Evolutionary conservation across 164 flowering plant genomes (phyloP), one percentile per base, ranked within the genome.

Genomic region (Nymphaea colorata): DNA sequence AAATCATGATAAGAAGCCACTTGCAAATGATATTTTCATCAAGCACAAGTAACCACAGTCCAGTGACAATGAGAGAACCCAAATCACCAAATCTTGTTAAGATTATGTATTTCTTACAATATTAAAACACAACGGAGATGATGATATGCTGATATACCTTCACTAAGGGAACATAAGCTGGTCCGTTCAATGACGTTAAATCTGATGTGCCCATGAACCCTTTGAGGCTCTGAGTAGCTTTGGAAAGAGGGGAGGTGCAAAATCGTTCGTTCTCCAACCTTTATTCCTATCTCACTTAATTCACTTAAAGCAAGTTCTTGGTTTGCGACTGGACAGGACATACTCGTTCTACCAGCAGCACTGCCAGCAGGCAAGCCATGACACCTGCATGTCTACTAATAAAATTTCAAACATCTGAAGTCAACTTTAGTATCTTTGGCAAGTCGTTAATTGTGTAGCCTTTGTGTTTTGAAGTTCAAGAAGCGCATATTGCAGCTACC

Each of bases 121-220:
- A 25, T 25, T 25, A 55, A 55, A 16, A 16, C 59, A 55, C 59
- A 55, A 55, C 2, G 59, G 59, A 55, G 16, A 10, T 8, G 59
- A 55, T 55, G 16, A 1, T 55, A 55, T 10, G 12, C 41, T 8
- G 16, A 60, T 44, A 61, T 74, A 93, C 98, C 93, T 88, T 93
- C 98, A 78, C 84, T 79, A 15, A 93, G 76, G 67, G 93, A 80
- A 64, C 78, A 71, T 79, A 93, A 79, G 69, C 74, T 81, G 61
- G 87, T 88, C 67, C 93, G 84, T 79, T 85, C 86, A 67, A 86
- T 72, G 41, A 90, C 74, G 73, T 80, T 78, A 70, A 93, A 86
- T 69, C 73, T 75, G 68, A 90, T 73, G 47, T 88, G 83, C 41
- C 77, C 72, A 72, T 84, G 55, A 72, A 83, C 73, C 75, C 60